A percentile compares a stretch with the other conserved stretches of the same genome.
These are phyloP conservation scores for Excoecaria agallocha DNA, from an alignment of 345 rosid genomes.

Conservation along the genomic window DNA sequence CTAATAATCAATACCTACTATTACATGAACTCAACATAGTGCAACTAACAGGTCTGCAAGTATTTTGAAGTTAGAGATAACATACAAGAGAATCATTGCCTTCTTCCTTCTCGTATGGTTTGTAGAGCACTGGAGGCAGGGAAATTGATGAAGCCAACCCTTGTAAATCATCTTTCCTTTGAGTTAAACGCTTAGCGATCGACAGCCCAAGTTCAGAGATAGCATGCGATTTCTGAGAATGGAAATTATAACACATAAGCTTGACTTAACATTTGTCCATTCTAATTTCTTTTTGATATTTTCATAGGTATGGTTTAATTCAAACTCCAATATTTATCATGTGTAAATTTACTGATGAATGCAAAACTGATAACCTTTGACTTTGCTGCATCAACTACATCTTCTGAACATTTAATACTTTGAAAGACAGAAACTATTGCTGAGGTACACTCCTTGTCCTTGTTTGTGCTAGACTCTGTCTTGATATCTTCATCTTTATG, in stretches of 20 bases:
- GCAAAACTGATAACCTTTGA: conserved; percentile 57
- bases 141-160: conserved; percentile 38
- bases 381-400: conserved; percentile 61
- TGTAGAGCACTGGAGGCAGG: conserved; percentile 68
- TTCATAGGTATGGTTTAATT: conserved; percentile 5
- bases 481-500: conserved; percentile 80
- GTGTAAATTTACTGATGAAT: not conserved
- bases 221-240: conserved; percentile 81
- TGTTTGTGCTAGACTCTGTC: conserved; percentile 53
- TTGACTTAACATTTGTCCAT: not conserved
- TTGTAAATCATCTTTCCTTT: conserved; percentile 45
- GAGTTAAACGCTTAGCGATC: conserved; percentile 51
- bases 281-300: not conserved
- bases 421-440: conserved; percentile 49
- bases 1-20: conserved; percentile 1
- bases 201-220: conserved; percentile 86
- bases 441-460: conserved; percentile 58
- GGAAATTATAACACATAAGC: conserved; percentile 24
- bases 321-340: not conserved
- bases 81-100: conserved; percentile 58
- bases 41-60: not conserved
- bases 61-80: conserved; percentile 2
- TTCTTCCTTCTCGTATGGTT: conserved; percentile 54
- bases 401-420: conserved; percentile 70
- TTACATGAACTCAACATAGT: not conserved